Base-by-base conservation (phyloP, 257 asterid genomes). In the Parsonsia alboflavescens region DNA sequence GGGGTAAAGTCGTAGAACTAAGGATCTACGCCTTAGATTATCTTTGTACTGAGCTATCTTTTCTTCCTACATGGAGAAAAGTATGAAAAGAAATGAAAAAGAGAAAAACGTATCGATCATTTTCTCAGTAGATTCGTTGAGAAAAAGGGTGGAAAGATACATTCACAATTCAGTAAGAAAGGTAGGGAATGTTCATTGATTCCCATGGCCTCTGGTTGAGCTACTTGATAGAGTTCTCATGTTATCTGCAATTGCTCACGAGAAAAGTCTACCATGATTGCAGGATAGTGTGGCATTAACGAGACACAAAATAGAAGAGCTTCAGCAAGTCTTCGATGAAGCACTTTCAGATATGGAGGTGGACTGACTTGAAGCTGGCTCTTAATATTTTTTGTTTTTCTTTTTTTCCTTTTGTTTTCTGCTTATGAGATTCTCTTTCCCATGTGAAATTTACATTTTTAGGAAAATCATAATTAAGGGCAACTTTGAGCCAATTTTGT, bases 271-370 rank as follows among this genome's bases (percentile, higher is more conserved):
- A 15, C 13, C 28, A 6, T 72, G 50, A 45, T 74, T 85, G 88
- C 97, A 93, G 97, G 93, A 88, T 75, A 90, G 97, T 42, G 53
- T 90, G 26, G 79, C 75, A 19, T 82, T 89, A 68, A 83, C 97
- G 0, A 87, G 84, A 74, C 86, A 83, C 67, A 86, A 96, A 84
- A 85, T 84, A 73, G 84, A 83, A 73, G 96, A 93, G 76, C 90
- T 93, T 73, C 80, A 88, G 80, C 80, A 52, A 68, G 83, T 89
- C 78, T 69, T 93, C 78, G 75, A 85, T 62, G 98, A 87, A 78
- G 96, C 92, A 10, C 64, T 85, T 76, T 87, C 92, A 59, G 92
- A 86, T 76, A 86, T 93, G 98, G 95, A 88, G 61, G 83, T 87
- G 59, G 96, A 90, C 80, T 86, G 82, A 41, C 71, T 39, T 44